Conservation (phyloP, 768 basidiomycete genomes). For the Phylloporus arenicola region DNA sequence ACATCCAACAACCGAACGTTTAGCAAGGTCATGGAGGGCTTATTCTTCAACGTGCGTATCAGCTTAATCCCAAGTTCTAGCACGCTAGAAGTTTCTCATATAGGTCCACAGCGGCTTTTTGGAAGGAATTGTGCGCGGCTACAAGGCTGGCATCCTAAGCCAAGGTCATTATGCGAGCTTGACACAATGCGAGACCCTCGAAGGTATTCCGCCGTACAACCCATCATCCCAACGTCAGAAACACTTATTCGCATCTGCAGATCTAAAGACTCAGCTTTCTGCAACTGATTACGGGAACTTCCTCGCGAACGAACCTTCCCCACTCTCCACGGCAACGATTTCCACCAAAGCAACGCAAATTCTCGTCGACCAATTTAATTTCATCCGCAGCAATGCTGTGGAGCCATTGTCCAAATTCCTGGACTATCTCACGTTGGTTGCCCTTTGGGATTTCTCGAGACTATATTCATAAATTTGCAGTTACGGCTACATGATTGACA, state of each 20-base stretch:
- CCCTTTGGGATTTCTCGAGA: slow-evolving; percentile 2
- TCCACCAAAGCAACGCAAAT: slow-evolving; percentile 94
- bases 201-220: slow-evolving; percentile 51
- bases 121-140: slow-evolving; percentile 83
- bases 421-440: slow-evolving; percentile 92
- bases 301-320: slow-evolving; percentile 91
- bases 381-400: slow-evolving; percentile 83
- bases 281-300: slow-evolving; percentile 99
- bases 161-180: slow-evolving; percentile 89
- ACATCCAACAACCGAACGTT: background rate
- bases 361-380: slow-evolving; percentile 97
- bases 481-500: slow-evolving; percentile 99
- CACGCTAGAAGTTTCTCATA: slow-evolving; percentile 18
- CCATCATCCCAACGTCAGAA: background rate
- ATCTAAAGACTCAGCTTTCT: slow-evolving; percentile 91
- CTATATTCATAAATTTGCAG: slow-evolving; percentile 36
- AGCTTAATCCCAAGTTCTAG: background rate
- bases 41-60: slow-evolving; percentile 76
- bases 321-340: slow-evolving; percentile 90
- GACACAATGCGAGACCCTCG: slow-evolving; percentile 94
- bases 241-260: slow-evolving; percentile 39
- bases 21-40: slow-evolving; percentile 62
- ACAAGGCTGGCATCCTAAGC: slow-evolving; percentile 87
- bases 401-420: slow-evolving; percentile 88
- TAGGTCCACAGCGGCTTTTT: slow-evolving; percentile 73